Evolutionary conservation across 208 protist species (phyloP).

Genomic region (Wallacemonas rigidus): DNA sequence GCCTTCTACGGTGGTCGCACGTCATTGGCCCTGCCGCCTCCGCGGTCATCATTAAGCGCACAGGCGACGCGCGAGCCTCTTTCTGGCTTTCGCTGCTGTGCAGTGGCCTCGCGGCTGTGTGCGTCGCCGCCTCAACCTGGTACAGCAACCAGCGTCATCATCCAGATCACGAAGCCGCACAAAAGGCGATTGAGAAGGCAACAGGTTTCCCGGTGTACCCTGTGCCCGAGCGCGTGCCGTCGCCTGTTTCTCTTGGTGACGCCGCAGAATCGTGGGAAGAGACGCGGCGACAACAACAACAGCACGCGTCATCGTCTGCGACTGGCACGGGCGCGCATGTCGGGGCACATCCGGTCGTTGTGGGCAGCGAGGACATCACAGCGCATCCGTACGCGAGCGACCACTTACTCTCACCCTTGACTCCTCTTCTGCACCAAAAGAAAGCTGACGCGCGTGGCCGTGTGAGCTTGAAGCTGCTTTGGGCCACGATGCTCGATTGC

Average conservation of each 20-base stretch:
- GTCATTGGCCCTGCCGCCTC: slow-evolving; percentile 65
- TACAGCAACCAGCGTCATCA: background rate
- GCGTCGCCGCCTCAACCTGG: background rate
- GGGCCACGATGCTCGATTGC: slow-evolving; percentile 50
- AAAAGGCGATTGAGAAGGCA: background rate
- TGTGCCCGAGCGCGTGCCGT: background rate
- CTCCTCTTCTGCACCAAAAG: slow-evolving; percentile 5
- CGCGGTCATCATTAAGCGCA: slow-evolving; percentile 46
- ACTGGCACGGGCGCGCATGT: background rate
- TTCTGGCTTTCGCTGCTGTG: slow-evolving; percentile 51
- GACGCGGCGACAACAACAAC: background rate
- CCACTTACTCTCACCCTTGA: slow-evolving; percentile 3
- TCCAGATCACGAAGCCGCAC: background rate
- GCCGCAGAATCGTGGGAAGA: slow-evolving; percentile 2
- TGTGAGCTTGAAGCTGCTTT: slow-evolving; percentile 24
- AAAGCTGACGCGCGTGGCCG: background rate
- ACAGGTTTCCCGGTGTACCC: background rate
- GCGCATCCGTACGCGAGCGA: background rate
- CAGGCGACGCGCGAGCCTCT: slow-evolving; percentile 46
- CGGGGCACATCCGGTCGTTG: slow-evolving; percentile 2
- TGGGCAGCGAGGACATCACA: background rate
- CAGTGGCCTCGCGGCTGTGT: slow-evolving; percentile 5
- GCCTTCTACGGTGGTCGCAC: slow-evolving; percentile 77
- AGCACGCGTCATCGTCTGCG: background rate
- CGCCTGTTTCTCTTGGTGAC: background rate